Evolutionary conservation across 2,329 filamentous ascomycete species (phyloP), one percentile per base, ranked within the genome.

Genomic region (Lithohypha guttulata): DNA sequence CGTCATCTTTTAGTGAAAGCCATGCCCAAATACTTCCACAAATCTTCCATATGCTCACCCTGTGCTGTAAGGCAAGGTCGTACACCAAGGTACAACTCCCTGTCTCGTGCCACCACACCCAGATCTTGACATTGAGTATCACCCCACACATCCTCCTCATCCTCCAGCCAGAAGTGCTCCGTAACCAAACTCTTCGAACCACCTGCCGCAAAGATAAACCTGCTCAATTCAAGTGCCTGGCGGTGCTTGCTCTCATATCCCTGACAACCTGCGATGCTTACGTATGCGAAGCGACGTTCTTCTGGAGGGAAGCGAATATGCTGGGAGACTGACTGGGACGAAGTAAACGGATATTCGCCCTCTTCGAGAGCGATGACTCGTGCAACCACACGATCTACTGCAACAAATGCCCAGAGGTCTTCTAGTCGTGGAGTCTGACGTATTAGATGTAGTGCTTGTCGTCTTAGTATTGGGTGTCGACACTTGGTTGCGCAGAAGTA

Each of bases 401-500:
- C 40, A 26, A 43, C 37, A n/a, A 45, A 43, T 17, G 32, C 42
- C 39, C 45, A 47, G 8, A 33, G 28, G 10, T 32, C 36, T 25
- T 41, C 39, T 19, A 38, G 25, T 25, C 13, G 21, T 30, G 36
- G 36, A 37, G 42, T 40, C 39, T 36, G 42, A 15, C 40, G 35
- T 29, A 48, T 43, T 21, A 48, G 26, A 32, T 25, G 23, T 14
- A 43, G 34, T 18, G 45, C 45, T 25, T 40, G 21, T 38, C 43
- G 37, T 41, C 46, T 44, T 15, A 46, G 32, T 14, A 21, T 21
- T 19, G 46, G 43, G 18, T 48, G 31, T 14, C 43, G 39, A 29
- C 46, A 48, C 39, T 44, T 46, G 14, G 34, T 44, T 19, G 42
- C 43, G 22, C 43, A 44, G 32, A 48, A 48, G 32, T 46, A 46